Percentiles rank a stretch among this genome's conserved stretches.
These are phyloP conservation scores for Silybum marianum DNA, from an alignment of 129 eudicot species.

Conservation along the genomic window DNA sequence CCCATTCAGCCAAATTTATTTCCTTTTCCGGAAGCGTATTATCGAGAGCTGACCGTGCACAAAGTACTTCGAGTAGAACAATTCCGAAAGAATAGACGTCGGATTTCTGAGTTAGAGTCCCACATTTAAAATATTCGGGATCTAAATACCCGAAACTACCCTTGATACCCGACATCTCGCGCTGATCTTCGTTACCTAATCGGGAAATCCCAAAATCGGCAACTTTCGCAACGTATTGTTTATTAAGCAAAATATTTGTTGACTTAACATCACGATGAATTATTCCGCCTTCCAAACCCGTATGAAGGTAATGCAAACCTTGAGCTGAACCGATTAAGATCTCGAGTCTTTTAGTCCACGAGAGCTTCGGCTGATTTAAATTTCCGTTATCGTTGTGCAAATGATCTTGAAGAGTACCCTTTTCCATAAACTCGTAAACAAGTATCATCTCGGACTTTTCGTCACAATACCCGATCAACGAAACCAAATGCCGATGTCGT, in stretches of 20 bases:
- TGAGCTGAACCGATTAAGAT: slow-evolving; percentile 64
- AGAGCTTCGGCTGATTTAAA: slow-evolving; percentile 20
- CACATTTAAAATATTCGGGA: slow-evolving; percentile 58
- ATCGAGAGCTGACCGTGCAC: slow-evolving; percentile 60
- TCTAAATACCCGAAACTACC: slow-evolving; percentile 77
- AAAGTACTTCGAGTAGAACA: slow-evolving; percentile 63
- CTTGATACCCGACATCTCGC: slow-evolving; percentile 41
- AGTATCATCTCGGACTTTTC: slow-evolving; percentile 66
- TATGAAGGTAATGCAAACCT: slow-evolving; percentile 69
- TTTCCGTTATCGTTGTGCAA: slow-evolving; percentile 25
- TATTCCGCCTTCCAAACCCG: slow-evolving; percentile 48
- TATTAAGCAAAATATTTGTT: slow-evolving; percentile 66
- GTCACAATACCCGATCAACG: slow-evolving; percentile 70
- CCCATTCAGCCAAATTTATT: slow-evolving; percentile 67
- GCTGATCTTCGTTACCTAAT: slow-evolving; percentile 38
- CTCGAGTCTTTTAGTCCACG: slow-evolving; percentile 62
- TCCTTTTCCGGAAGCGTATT: slow-evolving; percentile 44
- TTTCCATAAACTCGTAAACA: slow-evolving; percentile 72
- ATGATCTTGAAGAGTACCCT: slow-evolving; percentile 69
- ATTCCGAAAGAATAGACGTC: slow-evolving; percentile 76
- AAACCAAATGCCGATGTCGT: slow-evolving; percentile 58
- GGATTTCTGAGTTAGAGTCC: slow-evolving; percentile 57
- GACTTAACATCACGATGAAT: slow-evolving; percentile 81
- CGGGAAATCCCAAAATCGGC: slow-evolving; percentile 67
- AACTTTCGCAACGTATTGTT: slow-evolving; percentile 55